These are phyloP conservation scores for Neodidymelliopsis sp. DNA, from an alignment of 2,329 filamentous ascomycete genomes.

Conservation along the genomic window DNA sequence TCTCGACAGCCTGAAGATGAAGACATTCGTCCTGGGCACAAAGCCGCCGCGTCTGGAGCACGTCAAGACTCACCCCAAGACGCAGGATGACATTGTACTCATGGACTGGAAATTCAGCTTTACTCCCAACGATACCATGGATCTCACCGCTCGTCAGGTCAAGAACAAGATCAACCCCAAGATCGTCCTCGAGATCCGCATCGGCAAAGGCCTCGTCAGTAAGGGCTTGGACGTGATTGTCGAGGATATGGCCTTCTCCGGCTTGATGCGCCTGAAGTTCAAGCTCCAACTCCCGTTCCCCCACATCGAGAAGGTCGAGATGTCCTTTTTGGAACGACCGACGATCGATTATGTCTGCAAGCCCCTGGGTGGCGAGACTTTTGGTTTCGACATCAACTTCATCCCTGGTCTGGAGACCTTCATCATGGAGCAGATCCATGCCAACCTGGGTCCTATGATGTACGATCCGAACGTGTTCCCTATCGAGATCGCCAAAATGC, in stretches of 20 bases:
- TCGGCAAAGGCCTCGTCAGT: slow-evolving; percentile 96
- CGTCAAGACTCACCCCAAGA: slow-evolving; percentile 97
- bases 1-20: slow-evolving; percentile 90
- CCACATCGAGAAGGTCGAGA: slow-evolving; percentile 91
- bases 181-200: slow-evolving; percentile 89
- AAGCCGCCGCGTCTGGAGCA: slow-evolving; percentile 97
- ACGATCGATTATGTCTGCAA: slow-evolving; percentile 98
- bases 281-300: slow-evolving; percentile 97
- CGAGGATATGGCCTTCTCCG: slow-evolving; percentile 95
- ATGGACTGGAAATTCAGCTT: slow-evolving; percentile 99
- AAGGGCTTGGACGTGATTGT: slow-evolving; percentile 98
- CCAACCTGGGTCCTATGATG: slow-evolving; percentile 95
- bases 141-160: slow-evolving; percentile 88
- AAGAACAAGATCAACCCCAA: slow-evolving; percentile 98
- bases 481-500: slow-evolving; percentile 97
- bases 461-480: slow-evolving; percentile 98
- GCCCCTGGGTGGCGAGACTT: slow-evolving; percentile 90
- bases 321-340: slow-evolving; percentile 90
- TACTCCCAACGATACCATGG: slow-evolving; percentile 90
- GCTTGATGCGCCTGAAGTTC: slow-evolving; percentile 95
- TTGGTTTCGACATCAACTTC: slow-evolving; percentile 99
- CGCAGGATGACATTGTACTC: slow-evolving; percentile 91
- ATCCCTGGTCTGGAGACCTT: slow-evolving; percentile 93
- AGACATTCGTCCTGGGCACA: slow-evolving; percentile 90
- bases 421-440: slow-evolving; percentile 95